Evolutionary conservation across 192 early-diverging fungal genomes (phyloP), one percentile per base, ranked within the genome.

Genomic region (Podila clonocystis): DNA sequence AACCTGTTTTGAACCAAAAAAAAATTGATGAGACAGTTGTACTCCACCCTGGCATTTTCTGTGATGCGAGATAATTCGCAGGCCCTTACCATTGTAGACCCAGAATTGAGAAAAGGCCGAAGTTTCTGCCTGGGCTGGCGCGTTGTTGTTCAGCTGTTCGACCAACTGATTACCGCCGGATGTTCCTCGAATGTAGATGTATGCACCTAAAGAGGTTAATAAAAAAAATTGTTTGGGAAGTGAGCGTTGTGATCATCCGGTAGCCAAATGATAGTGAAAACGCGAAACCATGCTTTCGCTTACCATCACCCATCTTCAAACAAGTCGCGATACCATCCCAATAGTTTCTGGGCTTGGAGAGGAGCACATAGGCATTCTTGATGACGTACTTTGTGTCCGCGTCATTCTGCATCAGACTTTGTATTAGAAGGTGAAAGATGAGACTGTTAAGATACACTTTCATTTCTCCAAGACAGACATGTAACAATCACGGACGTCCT

Each of bases 241-340:
- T 36, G 34, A 36, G 34, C 34, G 8, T 36, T 11, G 34, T 36
- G 34, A 36, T 36, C 34, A 36, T 1, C 34, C 34, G 0, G 34
- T 9, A 9, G 4, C 34, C 34, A 36, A 36, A 36, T 9, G 9
- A 9, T 9, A 11, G 0, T 1, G 34, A 36, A 36, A 36, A 36
- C 9, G 6, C 0, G 9, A 36, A 9, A 4, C 20, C n/a, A 8
- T 28, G 8, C 28, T 13, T 26, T 50, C 45, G 11, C 66, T 36
- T 68, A 73, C 77, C 77, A 60, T 80, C 77, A 1, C 77, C 77
- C 77, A 80, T 80, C 15, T 70, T 63, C 9, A 58, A 5, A 31
- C 77, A 80, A 24, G 77, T 65, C 19, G 19, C 29, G 65, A 80
- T 80, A 29, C 70, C 77, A 50, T 62, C 65, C 26, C 72, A 73